phyloP scores from a whole-genome alignment of 495 filamentous ascomycete species.

The Aspergillus affinis region DNA sequence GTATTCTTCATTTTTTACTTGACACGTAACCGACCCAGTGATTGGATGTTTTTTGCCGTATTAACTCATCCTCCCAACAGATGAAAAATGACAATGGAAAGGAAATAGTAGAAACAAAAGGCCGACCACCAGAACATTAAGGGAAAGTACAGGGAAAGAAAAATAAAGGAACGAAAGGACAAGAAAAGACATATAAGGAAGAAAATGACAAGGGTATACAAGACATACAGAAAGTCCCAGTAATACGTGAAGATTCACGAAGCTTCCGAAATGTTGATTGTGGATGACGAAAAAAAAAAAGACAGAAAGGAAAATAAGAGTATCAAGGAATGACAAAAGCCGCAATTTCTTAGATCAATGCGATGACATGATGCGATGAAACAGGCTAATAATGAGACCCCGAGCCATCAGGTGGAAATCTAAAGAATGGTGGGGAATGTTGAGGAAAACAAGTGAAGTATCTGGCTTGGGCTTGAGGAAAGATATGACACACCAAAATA shows the following conservation, averaged over 20 bases:
- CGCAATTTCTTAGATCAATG: constrained; percentile 6
- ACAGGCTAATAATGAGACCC: constrained; percentile 9
- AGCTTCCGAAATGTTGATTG: constrained; percentile 12
- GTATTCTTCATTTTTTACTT: constrained; percentile 3
- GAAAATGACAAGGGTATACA: constrained; percentile 23
- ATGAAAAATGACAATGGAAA: neutral
- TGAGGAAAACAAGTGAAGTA: constrained; percentile 10
- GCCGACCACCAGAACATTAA: constrained; percentile 1
- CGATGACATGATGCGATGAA: constrained; percentile 7
- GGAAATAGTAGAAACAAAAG: neutral
- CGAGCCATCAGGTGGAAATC: constrained; percentile 13
- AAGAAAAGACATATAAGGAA: neutral
- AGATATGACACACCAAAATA: constrained; percentile 20
- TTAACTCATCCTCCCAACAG: constrained; percentile 4
- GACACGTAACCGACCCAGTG: constrained; percentile 11
- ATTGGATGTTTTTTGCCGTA: constrained; percentile 2
- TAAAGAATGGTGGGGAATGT: constrained; percentile 7
- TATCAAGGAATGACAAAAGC: constrained; percentile 9
- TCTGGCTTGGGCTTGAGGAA: constrained; percentile 11
- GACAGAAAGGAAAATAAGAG: constrained; percentile 17
- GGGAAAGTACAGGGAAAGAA: constrained; percentile 1
- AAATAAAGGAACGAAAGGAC: constrained; percentile 1
- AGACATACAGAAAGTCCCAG: constrained; percentile 8
- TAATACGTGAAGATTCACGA: constrained; percentile 3
- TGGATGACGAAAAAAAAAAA: constrained; percentile 13